Conservation (phyloP, 176 grass and related monocot species). For the Olyra latifolia region DNA sequence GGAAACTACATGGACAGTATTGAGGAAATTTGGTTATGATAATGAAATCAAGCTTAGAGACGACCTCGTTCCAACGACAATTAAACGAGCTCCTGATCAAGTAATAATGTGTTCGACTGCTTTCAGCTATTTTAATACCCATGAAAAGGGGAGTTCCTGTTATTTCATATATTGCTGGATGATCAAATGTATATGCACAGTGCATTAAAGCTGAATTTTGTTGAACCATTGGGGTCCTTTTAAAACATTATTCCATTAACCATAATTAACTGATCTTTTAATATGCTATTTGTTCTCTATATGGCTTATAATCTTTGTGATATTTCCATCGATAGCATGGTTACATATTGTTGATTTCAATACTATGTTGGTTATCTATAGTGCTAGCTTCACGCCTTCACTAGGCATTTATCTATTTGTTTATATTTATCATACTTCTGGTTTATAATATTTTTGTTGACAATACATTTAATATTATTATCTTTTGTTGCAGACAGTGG, state of each 20-base stretch:
- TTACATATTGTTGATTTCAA: not conserved
- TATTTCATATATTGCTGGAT: not conserved
- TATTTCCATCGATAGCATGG: not conserved
- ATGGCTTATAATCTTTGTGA: not conserved
- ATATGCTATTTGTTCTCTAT: not conserved
- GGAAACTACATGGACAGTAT: conserved; percentile 95
- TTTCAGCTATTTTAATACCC: conserved; percentile 13
- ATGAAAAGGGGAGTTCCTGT: not conserved
- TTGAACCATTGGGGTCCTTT: not conserved
- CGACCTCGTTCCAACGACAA: conserved; percentile 69
- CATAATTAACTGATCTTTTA: not conserved
- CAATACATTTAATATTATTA: not conserved
- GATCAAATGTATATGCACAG: not conserved
- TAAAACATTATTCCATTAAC: not conserved
- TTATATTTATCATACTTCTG: conserved; percentile 4
- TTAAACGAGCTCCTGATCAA: conserved; percentile 93
- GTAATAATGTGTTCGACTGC: conserved; percentile 43
- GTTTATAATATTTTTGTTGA: not conserved
- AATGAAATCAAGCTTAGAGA: conserved; percentile 95
- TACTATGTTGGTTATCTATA: not conserved
- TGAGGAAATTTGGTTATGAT: conserved; percentile 98
- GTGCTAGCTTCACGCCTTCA: not conserved
- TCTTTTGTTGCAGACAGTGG: conserved; percentile 66
- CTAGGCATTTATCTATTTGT: not conserved
- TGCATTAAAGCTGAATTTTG: not conserved